phyloP scores from a whole-genome alignment of 805 yeast species.

The Candida michaelii region DNA sequence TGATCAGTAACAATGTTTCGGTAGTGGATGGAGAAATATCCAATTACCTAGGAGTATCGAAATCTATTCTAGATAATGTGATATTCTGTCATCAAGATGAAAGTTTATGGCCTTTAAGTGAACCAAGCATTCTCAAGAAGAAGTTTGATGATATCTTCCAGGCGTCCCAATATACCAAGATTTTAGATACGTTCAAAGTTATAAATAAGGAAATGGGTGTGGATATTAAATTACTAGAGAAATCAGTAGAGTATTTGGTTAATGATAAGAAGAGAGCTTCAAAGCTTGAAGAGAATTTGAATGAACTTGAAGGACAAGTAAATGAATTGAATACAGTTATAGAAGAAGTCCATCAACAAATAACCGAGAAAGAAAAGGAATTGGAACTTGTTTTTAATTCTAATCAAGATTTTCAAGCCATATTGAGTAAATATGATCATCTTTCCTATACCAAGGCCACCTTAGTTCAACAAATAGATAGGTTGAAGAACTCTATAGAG shows the following conservation, averaged over 20 bases:
- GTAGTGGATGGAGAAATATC: constrained; percentile 86
- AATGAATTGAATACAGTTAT: constrained; percentile 48
- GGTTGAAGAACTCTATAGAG: constrained; percentile 49
- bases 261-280: constrained; percentile 73
- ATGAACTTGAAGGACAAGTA: constrained; percentile 43
- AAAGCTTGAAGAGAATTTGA: constrained; percentile 50
- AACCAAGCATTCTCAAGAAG: constrained; percentile 84
- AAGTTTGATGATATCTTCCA: constrained; percentile 96
- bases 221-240: constrained; percentile 74
- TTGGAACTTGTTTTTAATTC: constrained; percentile 66
- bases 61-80: constrained; percentile 85
- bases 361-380: constrained; percentile 54
- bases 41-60: constrained; percentile 79
- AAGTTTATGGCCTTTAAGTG: constrained; percentile 92
- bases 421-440: constrained; percentile 61
- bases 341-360: constrained; percentile 45
- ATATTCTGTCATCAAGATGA: constrained; percentile 98
- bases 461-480: constrained; percentile 48
- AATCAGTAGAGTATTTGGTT: constrained; percentile 73
- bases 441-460: constrained; percentile 48
- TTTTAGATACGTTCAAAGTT: constrained; percentile 72
- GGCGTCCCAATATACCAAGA: constrained; percentile 89
- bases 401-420: constrained; percentile 79
- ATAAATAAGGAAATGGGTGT: constrained; percentile 74
- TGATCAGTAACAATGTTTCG: constrained; percentile 76